Evolutionary conservation across 2,329 filamentous ascomycete species (phyloP), one percentile per base, ranked within the genome.

Genomic region (Fusarium udum): DNA sequence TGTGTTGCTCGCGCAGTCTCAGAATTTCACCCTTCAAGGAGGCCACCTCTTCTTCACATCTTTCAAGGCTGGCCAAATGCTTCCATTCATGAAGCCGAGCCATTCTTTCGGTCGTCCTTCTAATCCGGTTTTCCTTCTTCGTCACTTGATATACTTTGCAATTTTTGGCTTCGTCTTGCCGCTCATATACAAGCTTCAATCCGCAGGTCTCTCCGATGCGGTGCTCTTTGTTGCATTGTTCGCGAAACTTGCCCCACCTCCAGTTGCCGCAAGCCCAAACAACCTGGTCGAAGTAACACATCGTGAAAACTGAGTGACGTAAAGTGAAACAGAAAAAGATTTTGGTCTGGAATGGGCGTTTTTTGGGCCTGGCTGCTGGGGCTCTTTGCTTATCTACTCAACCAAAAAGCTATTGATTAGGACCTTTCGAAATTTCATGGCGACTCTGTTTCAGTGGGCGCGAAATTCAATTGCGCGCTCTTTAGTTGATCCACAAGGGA

Each of bases 141-240:
- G 20, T 22, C 37, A 39, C 37, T 22, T 22, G 37, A 39, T 39
- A 56, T 24, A 59, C 3, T 51, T 56, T 56, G 7, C 34, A 55
- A 3, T 60, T 31, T 39, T 55, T 60, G 4, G 52, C 10, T 42
- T 56, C 26, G 7, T 61, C 42, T 37, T 51, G 57, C 34, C 57
- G 48, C 48, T 10, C 18, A 84, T 90, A 92, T 79, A 94, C 89
- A 75, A 94, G 87, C 82, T 56, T 56, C 20, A 31, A 32, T 32
- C 37, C 37, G 37, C 37, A 40, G 37, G 37, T 39, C 5, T 39
- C 37, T 22, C 39, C 22, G 22, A 40, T 40, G 78, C 92, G 91
- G 84, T 94, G 93, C 81, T 94, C 92, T 82, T 91, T 92, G 81
- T 91, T 89, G 85, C 92, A 95, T 80, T 93, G 92, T 80, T 92